Percentiles rank a stretch among this genome's conserved stretches.
Evolutionary conservation across 495 filamentous ascomycete genomes (phyloP).

Genomic region (Lophiostoma macrostomum): DNA sequence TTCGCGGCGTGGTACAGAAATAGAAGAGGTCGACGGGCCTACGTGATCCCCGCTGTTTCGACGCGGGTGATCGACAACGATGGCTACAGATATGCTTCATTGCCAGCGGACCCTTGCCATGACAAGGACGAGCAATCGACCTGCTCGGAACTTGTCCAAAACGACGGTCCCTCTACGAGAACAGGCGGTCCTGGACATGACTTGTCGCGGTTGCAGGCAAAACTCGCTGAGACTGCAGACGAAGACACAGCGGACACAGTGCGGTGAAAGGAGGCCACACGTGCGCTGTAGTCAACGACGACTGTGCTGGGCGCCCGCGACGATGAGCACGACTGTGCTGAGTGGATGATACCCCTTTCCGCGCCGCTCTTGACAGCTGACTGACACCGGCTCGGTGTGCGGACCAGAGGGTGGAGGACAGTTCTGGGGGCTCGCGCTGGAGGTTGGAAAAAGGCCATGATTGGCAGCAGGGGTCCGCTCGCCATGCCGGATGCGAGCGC

Average conservation of each 20-base stretch:
- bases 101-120: constrained; percentile 1
- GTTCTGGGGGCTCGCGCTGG: neutral
- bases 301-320: neutral
- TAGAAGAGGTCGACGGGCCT: neutral
- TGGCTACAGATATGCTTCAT: neutral
- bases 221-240: no score
- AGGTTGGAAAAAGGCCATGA: constrained; percentile 18
- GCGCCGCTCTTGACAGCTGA: constrained; percentile 21
- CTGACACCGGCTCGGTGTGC: constrained; percentile 14
- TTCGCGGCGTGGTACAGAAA: constrained; percentile 7
- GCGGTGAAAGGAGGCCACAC: constrained; percentile 1
- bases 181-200: no score
- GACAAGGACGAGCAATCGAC: no score
- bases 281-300: constrained; percentile 3
- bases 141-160: no score
- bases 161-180: no score
- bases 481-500: neutral
- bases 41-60: constrained; percentile 4
- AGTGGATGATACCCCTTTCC: constrained; percentile 18
- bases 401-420: neutral
- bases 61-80: constrained; percentile 25
- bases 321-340: neutral
- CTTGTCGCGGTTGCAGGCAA: no score
- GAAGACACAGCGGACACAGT: no score
- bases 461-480: constrained; percentile 13